Evolutionary conservation across 2,329 filamentous ascomycete species (phyloP).

Genomic region (Mycocentrospora acerina): DNA sequence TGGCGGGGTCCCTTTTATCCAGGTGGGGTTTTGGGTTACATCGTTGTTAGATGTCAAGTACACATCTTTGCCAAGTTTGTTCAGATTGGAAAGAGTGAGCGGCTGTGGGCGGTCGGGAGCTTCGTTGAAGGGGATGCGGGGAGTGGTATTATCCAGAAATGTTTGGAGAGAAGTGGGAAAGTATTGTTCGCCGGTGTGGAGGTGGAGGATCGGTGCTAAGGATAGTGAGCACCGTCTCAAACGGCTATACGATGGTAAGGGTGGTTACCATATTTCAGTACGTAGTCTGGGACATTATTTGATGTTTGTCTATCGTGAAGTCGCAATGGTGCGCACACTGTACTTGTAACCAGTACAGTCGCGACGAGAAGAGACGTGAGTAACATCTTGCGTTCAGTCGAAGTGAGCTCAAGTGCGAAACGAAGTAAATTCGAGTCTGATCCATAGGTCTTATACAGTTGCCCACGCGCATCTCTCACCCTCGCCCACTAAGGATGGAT

Average conservation of each 20-base stretch:
- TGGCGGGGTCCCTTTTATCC: constrained; percentile 56
- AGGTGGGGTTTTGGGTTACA: constrained; percentile 43
- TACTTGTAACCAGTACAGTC: neutral
- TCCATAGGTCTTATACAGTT: no score
- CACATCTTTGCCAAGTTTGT: constrained; percentile 45
- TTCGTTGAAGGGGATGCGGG: constrained; percentile 39
- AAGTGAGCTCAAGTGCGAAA: no score
- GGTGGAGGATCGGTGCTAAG: constrained; percentile 48
- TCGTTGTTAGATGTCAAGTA: constrained; percentile 50
- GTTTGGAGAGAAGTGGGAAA: constrained; percentile 46
- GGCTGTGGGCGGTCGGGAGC: constrained; percentile 38
- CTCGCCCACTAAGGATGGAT: no score
- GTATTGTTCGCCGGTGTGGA: constrained; percentile 47
- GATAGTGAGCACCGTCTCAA: constrained; percentile 1
- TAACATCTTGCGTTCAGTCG: no score
- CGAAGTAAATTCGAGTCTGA: no score
- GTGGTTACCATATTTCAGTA: constrained; percentile 41
- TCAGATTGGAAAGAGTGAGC: constrained; percentile 46
- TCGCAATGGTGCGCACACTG: constrained; percentile 18
- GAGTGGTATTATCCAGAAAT: constrained; percentile 46
- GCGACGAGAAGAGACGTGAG: no score
- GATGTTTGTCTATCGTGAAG: constrained; percentile 23
- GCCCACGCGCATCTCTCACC: no score
- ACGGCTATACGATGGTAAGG: neutral
- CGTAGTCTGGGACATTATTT: constrained; percentile 37